A percentile compares a stretch with the other conserved stretches of the same genome.
phyloP scores from a whole-genome alignment of 495 filamentous ascomycete genomes.

The Xylaria bambusicola region DNA sequence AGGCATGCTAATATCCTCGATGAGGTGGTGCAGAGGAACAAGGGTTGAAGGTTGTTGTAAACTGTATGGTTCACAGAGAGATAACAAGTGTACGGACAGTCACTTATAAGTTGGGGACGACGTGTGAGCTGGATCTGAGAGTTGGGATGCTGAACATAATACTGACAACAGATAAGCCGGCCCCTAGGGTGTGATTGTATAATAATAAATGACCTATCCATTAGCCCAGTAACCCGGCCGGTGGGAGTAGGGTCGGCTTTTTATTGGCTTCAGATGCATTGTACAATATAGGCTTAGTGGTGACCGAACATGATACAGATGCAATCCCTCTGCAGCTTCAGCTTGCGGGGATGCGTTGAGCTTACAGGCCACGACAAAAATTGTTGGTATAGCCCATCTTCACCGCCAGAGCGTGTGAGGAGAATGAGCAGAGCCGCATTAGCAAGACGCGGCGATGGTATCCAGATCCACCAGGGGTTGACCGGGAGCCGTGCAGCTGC shows the following conservation, averaged over 20 bases:
- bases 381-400: background rate
- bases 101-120: background rate
- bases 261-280: constrained; percentile 11
- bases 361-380: background rate
- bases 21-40: background rate
- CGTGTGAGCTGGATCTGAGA: background rate
- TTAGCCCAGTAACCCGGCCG: background rate
- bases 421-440: too few relatives aligned
- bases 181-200: background rate
- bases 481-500: background rate
- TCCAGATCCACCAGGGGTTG: background rate
- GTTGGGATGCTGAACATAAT: background rate
- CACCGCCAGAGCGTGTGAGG: background rate
- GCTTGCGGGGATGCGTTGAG: constrained; percentile 1
- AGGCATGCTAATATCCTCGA: too few relatives aligned
- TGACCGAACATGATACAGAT: constrained; percentile 8
- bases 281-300: background rate
- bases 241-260: constrained; percentile 9
- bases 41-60: background rate
- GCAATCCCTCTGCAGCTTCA: background rate
- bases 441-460: too few relatives aligned
- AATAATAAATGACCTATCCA: background rate
- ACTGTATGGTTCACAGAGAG: background rate
- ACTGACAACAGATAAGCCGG: background rate
- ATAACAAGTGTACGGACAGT: background rate